phyloP scores from a whole-genome alignment of 2,329 filamentous ascomycete species.

The Ophiostoma sp. region DNA sequence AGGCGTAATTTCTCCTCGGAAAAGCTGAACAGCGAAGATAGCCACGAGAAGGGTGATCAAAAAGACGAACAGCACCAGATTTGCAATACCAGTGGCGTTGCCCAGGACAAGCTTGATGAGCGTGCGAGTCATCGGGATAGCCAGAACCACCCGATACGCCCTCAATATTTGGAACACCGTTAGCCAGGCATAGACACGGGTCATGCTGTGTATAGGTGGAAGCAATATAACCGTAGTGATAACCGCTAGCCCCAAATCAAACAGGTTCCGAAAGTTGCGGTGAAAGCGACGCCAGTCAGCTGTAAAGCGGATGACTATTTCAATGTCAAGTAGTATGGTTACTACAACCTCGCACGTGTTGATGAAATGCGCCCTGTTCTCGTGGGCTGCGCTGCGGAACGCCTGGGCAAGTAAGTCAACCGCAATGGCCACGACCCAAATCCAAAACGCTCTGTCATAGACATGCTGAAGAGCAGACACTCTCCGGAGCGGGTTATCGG shows the following conservation, averaged over 20 bases:
- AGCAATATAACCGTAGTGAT: constrained; percentile 81
- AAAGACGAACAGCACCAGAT: constrained; percentile 94
- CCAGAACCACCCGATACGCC: constrained; percentile 85
- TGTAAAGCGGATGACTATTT: constrained; percentile 73
- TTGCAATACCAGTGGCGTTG: constrained; percentile 85
- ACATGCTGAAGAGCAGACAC: constrained; percentile 56
- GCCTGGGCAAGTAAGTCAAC: constrained; percentile 76
- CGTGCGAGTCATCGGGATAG: constrained; percentile 78
- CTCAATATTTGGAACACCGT: constrained; percentile 90
- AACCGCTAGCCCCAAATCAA: constrained; percentile 74
- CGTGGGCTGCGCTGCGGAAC: constrained; percentile 71
- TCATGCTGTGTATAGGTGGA: constrained; percentile 68
- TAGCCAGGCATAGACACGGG: constrained; percentile 75
- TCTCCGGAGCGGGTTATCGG: constrained; percentile 38
- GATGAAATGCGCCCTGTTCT: constrained; percentile 59
- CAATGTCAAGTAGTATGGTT: constrained; percentile 70
- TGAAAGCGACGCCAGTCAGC: constrained; percentile 80
- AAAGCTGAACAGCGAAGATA: constrained; percentile 88
- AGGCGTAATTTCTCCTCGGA: constrained; percentile 74
- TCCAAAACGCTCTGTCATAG: constrained; percentile 65
- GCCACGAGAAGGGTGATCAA: constrained; percentile 89
- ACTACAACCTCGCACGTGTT: constrained; percentile 66
- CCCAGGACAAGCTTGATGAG: constrained; percentile 84
- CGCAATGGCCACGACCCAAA: constrained; percentile 78
- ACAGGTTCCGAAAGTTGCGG: constrained; percentile 64